A percentile compares a stretch with the other conserved stretches of the same genome.
phyloP scores from a whole-genome alignment of 345 rosid species.

The Cardamine resedifolia region DNA sequence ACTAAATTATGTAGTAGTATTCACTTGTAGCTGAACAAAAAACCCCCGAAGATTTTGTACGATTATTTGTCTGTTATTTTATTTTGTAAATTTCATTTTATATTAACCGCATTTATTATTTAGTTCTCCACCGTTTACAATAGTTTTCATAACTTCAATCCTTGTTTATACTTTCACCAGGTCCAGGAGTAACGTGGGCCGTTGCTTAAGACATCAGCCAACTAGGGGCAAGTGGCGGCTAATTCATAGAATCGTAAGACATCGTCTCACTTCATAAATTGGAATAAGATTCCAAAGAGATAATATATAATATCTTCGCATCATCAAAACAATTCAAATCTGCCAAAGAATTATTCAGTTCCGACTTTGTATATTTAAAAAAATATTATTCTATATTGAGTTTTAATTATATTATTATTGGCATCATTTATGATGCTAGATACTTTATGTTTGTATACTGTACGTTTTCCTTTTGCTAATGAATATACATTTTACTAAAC shows the following conservation, averaged over 20 bases:
- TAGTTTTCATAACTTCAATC: too few relatives aligned
- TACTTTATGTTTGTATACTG: too few relatives aligned
- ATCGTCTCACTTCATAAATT: conserved; percentile 24
- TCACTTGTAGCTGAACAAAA: too few relatives aligned
- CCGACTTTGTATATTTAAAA: neutral
- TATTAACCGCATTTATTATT: too few relatives aligned
- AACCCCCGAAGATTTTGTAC: too few relatives aligned
- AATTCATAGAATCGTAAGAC: conserved; percentile 16
- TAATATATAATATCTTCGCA: neutral
- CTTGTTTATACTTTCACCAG: too few relatives aligned
- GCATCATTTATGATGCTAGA: neutral
- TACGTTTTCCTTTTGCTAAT: neutral
- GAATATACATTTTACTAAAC: neutral
- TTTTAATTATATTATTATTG: neutral
- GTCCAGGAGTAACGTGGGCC: too few relatives aligned
- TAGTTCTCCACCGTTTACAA: too few relatives aligned
- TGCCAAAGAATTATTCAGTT: neutral
- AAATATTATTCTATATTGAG: neutral
- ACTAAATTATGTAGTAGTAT: too few relatives aligned
- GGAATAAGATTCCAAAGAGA: conserved; percentile 21
- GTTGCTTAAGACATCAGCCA: conserved; percentile 20
- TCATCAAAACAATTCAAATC: neutral
- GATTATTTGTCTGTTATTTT: too few relatives aligned
- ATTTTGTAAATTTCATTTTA: too few relatives aligned
- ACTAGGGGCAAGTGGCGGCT: neutral